Conservation (phyloP, 768 basidiomycete species). For the Pisolithus microcarpus region DNA sequence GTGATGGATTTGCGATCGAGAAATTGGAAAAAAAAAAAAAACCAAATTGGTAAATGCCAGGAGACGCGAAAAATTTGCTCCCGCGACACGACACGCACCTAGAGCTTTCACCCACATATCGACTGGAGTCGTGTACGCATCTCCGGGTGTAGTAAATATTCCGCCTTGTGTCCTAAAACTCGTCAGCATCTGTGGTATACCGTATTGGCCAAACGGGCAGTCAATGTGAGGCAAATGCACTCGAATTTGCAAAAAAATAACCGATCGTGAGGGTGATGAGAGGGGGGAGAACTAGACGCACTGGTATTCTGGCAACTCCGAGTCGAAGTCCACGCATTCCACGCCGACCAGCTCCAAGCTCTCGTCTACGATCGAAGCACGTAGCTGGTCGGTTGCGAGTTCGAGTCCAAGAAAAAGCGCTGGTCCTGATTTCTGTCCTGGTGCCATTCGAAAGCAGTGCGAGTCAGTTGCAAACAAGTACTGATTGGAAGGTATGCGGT, state of each 20-base stretch:
- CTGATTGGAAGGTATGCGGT: background rate
- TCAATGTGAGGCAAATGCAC: too few species aligned
- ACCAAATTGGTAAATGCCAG: constrained; percentile 31
- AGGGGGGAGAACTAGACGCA: constrained; percentile 35
- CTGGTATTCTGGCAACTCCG: constrained; percentile 75
- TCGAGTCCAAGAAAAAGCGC: constrained; percentile 82
- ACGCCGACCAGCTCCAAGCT: constrained; percentile 75
- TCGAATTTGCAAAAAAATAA: too few species aligned
- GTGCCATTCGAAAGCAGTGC: constrained; percentile 18
- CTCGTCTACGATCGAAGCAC: constrained; percentile 79
- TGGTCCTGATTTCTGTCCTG: constrained; percentile 33
- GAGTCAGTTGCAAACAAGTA: background rate
- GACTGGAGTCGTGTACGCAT: constrained; percentile 81
- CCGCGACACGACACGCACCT: constrained; percentile 52
- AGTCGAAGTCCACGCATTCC: constrained; percentile 78
- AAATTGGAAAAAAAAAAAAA: constrained; percentile 16
- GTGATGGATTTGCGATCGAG: constrained; percentile 28
- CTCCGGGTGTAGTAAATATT: constrained; percentile 79
- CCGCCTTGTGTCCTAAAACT: constrained; percentile 69
- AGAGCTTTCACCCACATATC: constrained; percentile 89
- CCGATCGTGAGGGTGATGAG: background rate
- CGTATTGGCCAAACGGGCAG: too few species aligned
- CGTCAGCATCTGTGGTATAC: constrained; percentile 11
- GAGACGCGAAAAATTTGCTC: constrained; percentile 50
- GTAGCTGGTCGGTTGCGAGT: constrained; percentile 76